A percentile compares a stretch with the other conserved stretches of the same genome.
Evolutionary conservation across 208 protist species (phyloP).

Genomic region (Acanthamoeba triangularis): DNA sequence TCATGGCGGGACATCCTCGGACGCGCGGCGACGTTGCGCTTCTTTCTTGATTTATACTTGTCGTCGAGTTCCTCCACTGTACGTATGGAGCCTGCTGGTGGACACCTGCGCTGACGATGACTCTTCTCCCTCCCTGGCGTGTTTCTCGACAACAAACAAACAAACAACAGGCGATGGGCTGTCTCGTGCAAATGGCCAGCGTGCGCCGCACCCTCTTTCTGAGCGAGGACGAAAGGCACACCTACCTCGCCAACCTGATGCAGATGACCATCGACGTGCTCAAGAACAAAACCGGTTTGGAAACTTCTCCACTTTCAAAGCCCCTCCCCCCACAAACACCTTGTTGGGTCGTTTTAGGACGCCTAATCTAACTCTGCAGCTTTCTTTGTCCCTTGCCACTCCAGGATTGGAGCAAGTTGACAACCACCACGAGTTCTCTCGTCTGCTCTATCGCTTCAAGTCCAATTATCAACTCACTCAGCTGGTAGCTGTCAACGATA

Average conservation of each 20-base stretch:
- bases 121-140: neutral
- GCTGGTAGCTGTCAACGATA: slow-evolving; percentile 76
- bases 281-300: slow-evolving; percentile 76
- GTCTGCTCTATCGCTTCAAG: slow-evolving; percentile 89
- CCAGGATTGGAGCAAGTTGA: slow-evolving; percentile 83
- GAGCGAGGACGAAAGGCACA: slow-evolving; percentile 85
- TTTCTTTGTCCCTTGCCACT: neutral
- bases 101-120: neutral
- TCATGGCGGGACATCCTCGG: slow-evolving; percentile 89
- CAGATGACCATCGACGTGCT: slow-evolving; percentile 84
- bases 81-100: neutral
- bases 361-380: neutral
- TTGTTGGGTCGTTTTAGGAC: no score
- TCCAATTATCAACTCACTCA: slow-evolving; percentile 91
- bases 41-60: slow-evolving; percentile 91
- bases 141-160: no score
- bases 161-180: slow-evolving; percentile 83
- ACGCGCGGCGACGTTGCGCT: slow-evolving; percentile 85
- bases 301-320: no score
- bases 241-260: slow-evolving; percentile 86
- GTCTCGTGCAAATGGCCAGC: slow-evolving; percentile 90
- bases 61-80: slow-evolving; percentile 20
- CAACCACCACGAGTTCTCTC: slow-evolving; percentile 92
- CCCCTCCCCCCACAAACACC: no score
- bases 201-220: slow-evolving; percentile 90